Conservation (phyloP, 768 basidiomycete genomes). For the Panaeolus cyanescens region DNA sequence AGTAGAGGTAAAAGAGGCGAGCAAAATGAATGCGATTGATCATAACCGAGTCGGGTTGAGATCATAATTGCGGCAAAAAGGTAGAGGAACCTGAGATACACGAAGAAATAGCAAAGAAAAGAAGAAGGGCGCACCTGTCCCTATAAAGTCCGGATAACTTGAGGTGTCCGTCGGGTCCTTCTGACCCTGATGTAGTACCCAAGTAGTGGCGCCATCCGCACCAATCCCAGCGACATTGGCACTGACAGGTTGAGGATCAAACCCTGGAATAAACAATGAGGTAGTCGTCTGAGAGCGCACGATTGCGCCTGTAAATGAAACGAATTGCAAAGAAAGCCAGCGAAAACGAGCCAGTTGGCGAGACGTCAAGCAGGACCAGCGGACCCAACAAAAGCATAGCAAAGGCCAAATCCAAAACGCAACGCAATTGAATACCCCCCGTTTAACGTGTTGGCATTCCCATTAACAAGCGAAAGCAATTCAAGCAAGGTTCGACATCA, state of each 20-base stretch:
- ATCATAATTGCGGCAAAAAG: conserved; percentile 2
- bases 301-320: conserved; percentile 1
- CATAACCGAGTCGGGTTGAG: conserved; percentile 1
- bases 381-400: background rate
- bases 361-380: background rate
- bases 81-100: background rate
- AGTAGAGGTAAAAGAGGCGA: background rate
- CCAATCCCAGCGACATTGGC: conserved; percentile 44
- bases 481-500: background rate
- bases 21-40: background rate
- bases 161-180: conserved; percentile 29
- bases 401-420: conserved; percentile 1
- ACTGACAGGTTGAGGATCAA: conserved; percentile 44
- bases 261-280: conserved; percentile 47
- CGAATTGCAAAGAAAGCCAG: background rate
- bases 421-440: background rate
- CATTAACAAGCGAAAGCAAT: conserved; percentile 2
- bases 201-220: conserved; percentile 42
- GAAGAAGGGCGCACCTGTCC: conserved; percentile 35
- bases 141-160: conserved; percentile 31
- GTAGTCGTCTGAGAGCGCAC: conserved; percentile 22
- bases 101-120: background rate
- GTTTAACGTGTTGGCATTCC: background rate
- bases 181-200: conserved; percentile 35
- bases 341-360: background rate